Evolutionary conservation across 2,329 filamentous ascomycete species (phyloP).

Genomic region (Teratosphaeria gauchensis): DNA sequence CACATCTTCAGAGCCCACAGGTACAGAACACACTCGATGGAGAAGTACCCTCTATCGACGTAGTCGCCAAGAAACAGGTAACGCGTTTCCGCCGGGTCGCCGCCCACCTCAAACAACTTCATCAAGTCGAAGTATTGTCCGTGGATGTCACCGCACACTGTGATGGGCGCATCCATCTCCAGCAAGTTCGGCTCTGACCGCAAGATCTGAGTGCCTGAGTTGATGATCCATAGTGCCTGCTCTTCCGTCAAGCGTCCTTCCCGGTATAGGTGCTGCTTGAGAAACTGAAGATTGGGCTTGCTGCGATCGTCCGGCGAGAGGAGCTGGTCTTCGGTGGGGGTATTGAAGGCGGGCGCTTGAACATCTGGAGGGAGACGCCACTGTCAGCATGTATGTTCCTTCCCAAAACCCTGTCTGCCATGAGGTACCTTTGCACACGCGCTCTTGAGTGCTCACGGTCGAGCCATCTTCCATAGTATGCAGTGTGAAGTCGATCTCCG

Average conservation of each 20-base stretch:
- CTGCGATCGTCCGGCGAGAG: constrained; percentile 73
- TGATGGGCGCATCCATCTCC: constrained; percentile 99
- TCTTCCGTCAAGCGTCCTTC: constrained; percentile 95
- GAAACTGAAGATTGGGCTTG: constrained; percentile 86
- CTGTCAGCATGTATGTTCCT: constrained; percentile 7
- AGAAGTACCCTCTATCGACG: constrained; percentile 96
- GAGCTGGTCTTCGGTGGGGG: constrained; percentile 89
- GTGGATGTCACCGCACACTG: constrained; percentile 95
- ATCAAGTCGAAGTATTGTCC: constrained; percentile 99
- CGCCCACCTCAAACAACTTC: constrained; percentile 98
- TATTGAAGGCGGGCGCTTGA: constrained; percentile 88
- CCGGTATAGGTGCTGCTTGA: constrained; percentile 97
- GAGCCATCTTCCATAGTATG: constrained; percentile 97
- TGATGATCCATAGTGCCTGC: constrained; percentile 92
- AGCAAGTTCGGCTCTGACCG: constrained; percentile 87
- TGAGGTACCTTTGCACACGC: constrained; percentile 88
- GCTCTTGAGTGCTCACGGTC: constrained; percentile 89
- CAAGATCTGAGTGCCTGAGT: constrained; percentile 76
- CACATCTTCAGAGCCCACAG: constrained; percentile 98
- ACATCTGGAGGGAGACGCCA: constrained; percentile 55
- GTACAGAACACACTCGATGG: constrained; percentile 97
- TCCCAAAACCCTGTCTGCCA: background rate
- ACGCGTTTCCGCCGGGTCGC: constrained; percentile 88
- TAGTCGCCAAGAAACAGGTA: constrained; percentile 98
- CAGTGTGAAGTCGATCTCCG: constrained; percentile 96